Percentiles rank a stretch among this genome's conserved stretches.
Conservation (phyloP, 163 green algal species). For the Chlorella variabilis region DNA sequence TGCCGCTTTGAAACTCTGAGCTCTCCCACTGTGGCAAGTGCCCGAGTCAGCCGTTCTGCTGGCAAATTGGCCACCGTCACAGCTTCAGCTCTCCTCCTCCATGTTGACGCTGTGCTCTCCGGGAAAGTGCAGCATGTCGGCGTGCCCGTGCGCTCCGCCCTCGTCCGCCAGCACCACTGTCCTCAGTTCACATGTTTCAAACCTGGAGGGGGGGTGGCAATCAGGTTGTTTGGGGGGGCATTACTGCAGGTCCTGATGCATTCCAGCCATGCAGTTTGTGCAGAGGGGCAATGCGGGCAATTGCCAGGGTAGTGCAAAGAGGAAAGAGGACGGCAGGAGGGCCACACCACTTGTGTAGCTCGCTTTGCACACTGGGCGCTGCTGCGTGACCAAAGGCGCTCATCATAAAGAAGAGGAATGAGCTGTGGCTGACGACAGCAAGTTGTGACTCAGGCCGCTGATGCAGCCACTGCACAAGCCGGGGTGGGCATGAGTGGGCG, state of each 20-base stretch:
- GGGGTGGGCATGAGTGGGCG: background rate
- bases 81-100: background rate
- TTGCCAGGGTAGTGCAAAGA: too few species aligned
- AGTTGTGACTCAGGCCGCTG: conserved; percentile 64
- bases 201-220: conserved; percentile 28
- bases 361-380: conserved; percentile 43
- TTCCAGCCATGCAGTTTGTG: too few species aligned
- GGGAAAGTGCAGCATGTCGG: conserved; percentile 14
- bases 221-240: too few species aligned
- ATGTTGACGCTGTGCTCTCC: background rate
- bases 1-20: too few species aligned
- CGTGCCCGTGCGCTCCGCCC: conserved; percentile 25
- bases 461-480: conserved; percentile 53
- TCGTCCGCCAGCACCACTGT: conserved; percentile 49
- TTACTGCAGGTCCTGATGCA: too few species aligned
- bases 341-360: conserved; percentile 62
- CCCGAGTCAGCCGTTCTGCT: too few species aligned
- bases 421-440: conserved; percentile 67
- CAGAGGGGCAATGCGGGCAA: too few species aligned
- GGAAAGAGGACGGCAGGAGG: too few species aligned
- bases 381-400: conserved; percentile 53
- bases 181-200: conserved; percentile 59
- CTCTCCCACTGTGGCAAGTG: too few species aligned
- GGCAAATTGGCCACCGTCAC: too few species aligned
- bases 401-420: conserved; percentile 69